These are phyloP conservation scores for Melanomma pulvis-pyrius DNA, from an alignment of 495 filamentous ascomycete genomes.

Conservation along the genomic window DNA sequence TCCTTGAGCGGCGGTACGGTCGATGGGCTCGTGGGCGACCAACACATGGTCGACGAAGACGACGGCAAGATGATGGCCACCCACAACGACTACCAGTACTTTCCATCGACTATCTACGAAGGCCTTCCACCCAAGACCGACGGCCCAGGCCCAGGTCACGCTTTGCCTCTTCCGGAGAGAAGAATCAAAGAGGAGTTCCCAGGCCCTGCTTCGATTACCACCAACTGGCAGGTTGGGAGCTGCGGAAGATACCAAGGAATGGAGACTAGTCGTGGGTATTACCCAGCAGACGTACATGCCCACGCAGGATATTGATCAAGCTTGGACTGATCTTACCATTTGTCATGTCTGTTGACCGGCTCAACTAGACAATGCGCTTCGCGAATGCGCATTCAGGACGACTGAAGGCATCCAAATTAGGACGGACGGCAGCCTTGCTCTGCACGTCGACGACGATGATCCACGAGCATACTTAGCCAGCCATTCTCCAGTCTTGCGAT, in stretches of 20 bases:
- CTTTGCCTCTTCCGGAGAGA: slow-evolving; percentile 25
- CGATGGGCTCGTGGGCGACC: slow-evolving; percentile 37
- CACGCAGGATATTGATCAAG: slow-evolving; percentile 28
- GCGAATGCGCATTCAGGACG: neutral
- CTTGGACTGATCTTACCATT: slow-evolving; percentile 6
- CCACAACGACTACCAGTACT: slow-evolving; percentile 43
- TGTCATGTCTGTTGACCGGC: slow-evolving; percentile 22
- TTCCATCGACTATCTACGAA: slow-evolving; percentile 42
- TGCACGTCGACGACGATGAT: neutral
- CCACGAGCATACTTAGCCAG: slow-evolving; percentile 5
- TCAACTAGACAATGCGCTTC: slow-evolving; percentile 16
- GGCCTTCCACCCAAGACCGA: slow-evolving; percentile 27
- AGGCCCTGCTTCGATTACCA: slow-evolving; percentile 24
- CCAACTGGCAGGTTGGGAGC: slow-evolving; percentile 36
- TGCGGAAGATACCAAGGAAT: slow-evolving; percentile 44
- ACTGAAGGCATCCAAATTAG: neutral
- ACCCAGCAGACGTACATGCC: slow-evolving; percentile 38
- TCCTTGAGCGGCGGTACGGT: slow-evolving; percentile 44
- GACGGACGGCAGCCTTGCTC: slow-evolving; percentile 5
- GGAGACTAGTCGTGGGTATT: slow-evolving; percentile 43
- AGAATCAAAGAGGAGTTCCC: slow-evolving; percentile 43
- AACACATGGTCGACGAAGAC: slow-evolving; percentile 42
- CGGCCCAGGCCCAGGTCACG: slow-evolving; percentile 18
- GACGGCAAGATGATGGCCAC: slow-evolving; percentile 39
- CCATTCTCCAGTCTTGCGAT: slow-evolving; percentile 10